Conservation (phyloP, 1,284 basidiomycete genomes). For the Microbotryum scabiosae region DNA sequence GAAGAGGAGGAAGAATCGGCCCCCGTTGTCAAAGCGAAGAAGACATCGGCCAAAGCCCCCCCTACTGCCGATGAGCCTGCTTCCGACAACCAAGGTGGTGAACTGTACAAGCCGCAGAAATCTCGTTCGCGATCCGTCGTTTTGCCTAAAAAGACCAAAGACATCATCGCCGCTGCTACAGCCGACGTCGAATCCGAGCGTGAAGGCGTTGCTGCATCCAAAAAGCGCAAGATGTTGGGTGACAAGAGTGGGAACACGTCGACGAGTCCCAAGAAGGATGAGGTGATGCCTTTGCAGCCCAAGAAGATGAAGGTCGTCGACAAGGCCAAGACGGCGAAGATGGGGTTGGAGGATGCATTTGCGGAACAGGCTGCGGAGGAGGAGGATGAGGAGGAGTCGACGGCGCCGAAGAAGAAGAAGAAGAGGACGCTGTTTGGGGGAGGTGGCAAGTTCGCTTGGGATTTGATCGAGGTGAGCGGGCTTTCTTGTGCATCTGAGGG, state of each 20-base stretch:
- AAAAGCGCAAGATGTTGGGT: slow-evolving; percentile 4
- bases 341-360: not conserved
- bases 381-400: slow-evolving; percentile 1
- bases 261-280: slow-evolving; percentile 1
- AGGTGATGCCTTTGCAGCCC: slow-evolving; percentile 1
- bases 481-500: not conserved
- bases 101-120: too few species aligned
- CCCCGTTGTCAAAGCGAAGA: not conserved
- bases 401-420: slow-evolving; percentile 16
- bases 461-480: slow-evolving; percentile 19
- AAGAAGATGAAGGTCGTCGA: not conserved
- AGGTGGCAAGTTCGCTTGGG: slow-evolving; percentile 15
- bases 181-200: not conserved
- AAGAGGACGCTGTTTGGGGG: slow-evolving; percentile 20
- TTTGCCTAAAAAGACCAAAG: not conserved
- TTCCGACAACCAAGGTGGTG: not conserved
- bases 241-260: not conserved
- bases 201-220: not conserved
- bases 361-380: not conserved
- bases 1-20: not conserved
- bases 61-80: not conserved
- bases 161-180: not conserved
- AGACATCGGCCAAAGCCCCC: not conserved
- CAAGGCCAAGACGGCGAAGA: not conserved
- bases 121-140: not conserved